A percentile compares a stretch with the other conserved stretches of the same genome.
Conservation (phyloP, 345 rosid species). For the Aethionema arabicum region DNA sequence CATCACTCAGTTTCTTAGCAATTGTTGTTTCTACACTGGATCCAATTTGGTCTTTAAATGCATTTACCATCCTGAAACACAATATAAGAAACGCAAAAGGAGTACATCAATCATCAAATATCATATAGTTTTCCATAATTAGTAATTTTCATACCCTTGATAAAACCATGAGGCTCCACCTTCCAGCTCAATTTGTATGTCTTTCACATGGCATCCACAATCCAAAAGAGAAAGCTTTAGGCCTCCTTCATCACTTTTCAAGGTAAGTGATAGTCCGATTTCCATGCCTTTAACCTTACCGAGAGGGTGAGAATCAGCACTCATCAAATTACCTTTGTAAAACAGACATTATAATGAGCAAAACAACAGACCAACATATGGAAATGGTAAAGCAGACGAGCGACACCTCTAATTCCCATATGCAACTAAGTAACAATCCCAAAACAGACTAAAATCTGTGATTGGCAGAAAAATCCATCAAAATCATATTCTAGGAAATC, state of each 20-base stretch:
- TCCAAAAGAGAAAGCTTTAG: constrained; percentile 67
- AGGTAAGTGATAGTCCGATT: constrained; percentile 79
- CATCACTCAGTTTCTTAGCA: constrained; percentile 66
- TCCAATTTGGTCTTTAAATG: constrained; percentile 72
- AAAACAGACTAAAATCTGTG: background rate
- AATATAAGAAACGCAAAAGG: constrained; percentile 23
- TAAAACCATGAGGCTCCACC: constrained; percentile 99
- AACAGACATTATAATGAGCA: constrained; percentile 37
- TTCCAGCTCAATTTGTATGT: constrained; percentile 64
- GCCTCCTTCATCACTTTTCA: constrained; percentile 72
- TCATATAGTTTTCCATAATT: background rate
- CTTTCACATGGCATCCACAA: constrained; percentile 77
- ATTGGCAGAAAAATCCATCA: background rate
- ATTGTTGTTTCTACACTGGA: constrained; percentile 86
- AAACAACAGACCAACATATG: constrained; percentile 4
- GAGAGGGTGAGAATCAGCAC: constrained; percentile 50
- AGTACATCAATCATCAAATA: background rate
- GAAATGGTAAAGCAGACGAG: background rate
- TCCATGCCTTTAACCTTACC: constrained; percentile 98
- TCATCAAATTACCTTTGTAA: constrained; percentile 50
- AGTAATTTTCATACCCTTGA: constrained; percentile 68
- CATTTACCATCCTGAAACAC: constrained; percentile 74
- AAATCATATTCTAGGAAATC: background rate
- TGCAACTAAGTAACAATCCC: constrained; percentile 21
- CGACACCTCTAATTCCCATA: constrained; percentile 11